Evolutionary conservation across 2,329 filamentous ascomycete genomes (phyloP), one percentile per base, ranked within the genome.

Genomic region (Alternaria sp.): DNA sequence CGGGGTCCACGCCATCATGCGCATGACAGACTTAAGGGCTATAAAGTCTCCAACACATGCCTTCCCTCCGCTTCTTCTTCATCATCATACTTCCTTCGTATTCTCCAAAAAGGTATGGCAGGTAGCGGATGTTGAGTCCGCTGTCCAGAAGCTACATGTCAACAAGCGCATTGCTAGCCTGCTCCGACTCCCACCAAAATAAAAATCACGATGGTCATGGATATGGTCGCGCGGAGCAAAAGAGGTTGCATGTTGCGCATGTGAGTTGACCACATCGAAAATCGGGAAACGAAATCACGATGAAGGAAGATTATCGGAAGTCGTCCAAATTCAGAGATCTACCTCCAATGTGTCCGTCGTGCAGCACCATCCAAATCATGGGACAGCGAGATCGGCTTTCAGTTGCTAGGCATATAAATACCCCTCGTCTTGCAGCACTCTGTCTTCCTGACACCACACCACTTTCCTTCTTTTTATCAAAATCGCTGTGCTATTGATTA

Each of bases 211-310:
- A n/a, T 37, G 33, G 15, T 8, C 33, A 37, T n/a, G 33, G 6
- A 37, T 33, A 37, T 41, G 37, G 2, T 18, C 37, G 37, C 37
- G 37, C 15, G 15, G 37, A 41, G 9, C 37, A 41, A 6, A 2
- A 41, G 33, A 41, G 8, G 0, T 41, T 10, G 2, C 33, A 41
- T 0, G 1, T 41, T n/a, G 4, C 15, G 33, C 1, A 41, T 0
- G 1, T 41, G 2, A 41, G 33, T 6, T 5, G 9, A 18, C 37
- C 37, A 10, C 30, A 15, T 1, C 3, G 30, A 15, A 7, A 4
- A 33, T 4, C 0, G 6, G 2, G 1, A 33, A 37, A 37, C 30
- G 14, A 37, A 15, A 0, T 15, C 30, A 4, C 1, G 12, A 37
- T n/a, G 30, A 15, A 15, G 6, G 14, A 15, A 37, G 6, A 30